phyloP scores from a whole-genome alignment of 768 basidiomycete genomes.

The Porpolomopsis calyptriformis region DNA sequence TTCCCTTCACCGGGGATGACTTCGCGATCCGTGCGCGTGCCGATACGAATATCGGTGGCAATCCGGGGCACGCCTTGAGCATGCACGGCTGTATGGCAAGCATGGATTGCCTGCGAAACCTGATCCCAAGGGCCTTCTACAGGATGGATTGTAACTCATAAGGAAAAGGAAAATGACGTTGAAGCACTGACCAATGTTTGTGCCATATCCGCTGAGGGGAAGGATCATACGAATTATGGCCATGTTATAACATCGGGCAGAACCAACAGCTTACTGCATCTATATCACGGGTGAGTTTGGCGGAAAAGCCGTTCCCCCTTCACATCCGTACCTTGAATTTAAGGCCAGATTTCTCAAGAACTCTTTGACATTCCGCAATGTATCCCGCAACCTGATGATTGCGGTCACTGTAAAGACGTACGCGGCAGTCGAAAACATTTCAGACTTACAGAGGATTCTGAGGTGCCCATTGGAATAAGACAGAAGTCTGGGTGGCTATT shows the following conservation, averaged over 20 bases:
- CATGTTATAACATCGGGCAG: background rate
- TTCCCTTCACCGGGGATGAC: conserved; percentile 62
- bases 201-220: conserved; percentile 72
- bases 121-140: conserved; percentile 77
- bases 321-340: conserved; percentile 56
- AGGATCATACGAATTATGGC: background rate
- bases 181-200: conserved; percentile 56
- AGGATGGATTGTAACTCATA: conserved; percentile 1
- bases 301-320: conserved; percentile 6
- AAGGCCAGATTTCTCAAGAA: conserved; percentile 76
- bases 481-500: conserved; percentile 57
- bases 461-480: conserved; percentile 77
- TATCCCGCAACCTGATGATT: conserved; percentile 55
- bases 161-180: background rate
- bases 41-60: conserved; percentile 91
- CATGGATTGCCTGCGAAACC: conserved; percentile 80
- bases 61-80: conserved; percentile 62
- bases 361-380: conserved; percentile 70
- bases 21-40: conserved; percentile 69
- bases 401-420: background rate
- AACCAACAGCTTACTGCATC: conserved; percentile 52
- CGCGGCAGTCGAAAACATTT: background rate
- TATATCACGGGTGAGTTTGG: conserved; percentile 18
- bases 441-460: conserved; percentile 49
- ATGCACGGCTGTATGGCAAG: conserved; percentile 83